phyloP scores from a whole-genome alignment of 129 eudicot species.

The Heracleum sosnowskyi region DNA sequence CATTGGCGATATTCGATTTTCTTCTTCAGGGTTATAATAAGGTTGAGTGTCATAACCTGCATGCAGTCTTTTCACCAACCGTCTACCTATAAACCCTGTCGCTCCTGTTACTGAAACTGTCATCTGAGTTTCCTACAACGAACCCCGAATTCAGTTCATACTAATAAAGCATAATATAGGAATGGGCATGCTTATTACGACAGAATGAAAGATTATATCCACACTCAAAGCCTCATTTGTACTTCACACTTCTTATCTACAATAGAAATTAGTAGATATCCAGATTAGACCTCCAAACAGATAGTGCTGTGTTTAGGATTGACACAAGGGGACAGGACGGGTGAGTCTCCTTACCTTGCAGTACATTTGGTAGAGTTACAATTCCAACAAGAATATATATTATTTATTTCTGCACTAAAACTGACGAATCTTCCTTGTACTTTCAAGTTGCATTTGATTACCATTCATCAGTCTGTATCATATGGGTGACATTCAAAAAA shows the following conservation, averaged over 20 bases:
- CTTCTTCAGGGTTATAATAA: not conserved
- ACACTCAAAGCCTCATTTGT: not conserved
- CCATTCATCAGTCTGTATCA: not conserved
- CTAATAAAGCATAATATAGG: not conserved
- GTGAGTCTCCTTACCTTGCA: not conserved
- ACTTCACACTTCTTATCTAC: not conserved
- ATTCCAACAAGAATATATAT: not conserved
- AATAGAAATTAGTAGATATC: not conserved
- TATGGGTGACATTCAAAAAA: not conserved
- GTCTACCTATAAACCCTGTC: conserved; percentile 82
- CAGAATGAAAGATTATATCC: not conserved
- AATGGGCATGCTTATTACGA: not conserved
- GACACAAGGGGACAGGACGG: not conserved
- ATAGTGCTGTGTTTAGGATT: not conserved
- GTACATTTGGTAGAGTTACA: not conserved
- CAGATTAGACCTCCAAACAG: not conserved
- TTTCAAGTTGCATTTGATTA: not conserved
- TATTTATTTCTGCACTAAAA: not conserved
- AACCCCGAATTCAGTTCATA: conserved; percentile 3
- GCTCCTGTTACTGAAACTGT: conserved; percentile 92
- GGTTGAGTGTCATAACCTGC: conserved; percentile 47
- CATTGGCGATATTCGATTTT: not conserved
- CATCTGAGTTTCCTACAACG: conserved; percentile 60
- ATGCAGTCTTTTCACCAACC: conserved; percentile 78
- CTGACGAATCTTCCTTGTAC: not conserved